Evolutionary conservation across 2,329 filamentous ascomycete species (phyloP).

Genomic region (Colletotrichum chlorophyti): DNA sequence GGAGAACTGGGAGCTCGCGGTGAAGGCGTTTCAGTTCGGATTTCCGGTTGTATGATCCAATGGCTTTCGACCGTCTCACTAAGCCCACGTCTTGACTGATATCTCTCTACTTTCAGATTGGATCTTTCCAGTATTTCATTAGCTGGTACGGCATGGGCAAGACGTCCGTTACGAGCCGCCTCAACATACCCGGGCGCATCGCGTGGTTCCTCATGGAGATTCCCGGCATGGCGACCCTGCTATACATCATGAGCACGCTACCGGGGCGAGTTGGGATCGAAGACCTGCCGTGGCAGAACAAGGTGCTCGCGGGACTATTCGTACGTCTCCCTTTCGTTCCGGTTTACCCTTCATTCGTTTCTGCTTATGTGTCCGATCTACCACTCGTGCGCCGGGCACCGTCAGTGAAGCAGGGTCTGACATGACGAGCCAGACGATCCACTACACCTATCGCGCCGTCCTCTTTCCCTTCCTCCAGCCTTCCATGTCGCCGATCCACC

Average conservation of each 20-base stretch:
- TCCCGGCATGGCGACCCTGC: conserved; percentile 75
- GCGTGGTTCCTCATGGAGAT: conserved; percentile 91
- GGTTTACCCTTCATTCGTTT: fast-evolving
- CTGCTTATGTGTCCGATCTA: neutral
- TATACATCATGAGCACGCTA: conserved; percentile 80
- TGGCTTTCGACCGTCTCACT: neutral
- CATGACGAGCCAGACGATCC: conserved; percentile 78
- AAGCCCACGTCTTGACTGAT: neutral
- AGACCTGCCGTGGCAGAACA: conserved; percentile 77
- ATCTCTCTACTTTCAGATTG: conserved; percentile 59
- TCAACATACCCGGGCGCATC: conserved; percentile 89
- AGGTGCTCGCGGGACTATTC: conserved; percentile 75
- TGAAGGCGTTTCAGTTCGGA: conserved; percentile 58
- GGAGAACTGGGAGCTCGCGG: conserved; percentile 62
- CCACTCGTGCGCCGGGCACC: neutral
- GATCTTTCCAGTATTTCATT: conserved; percentile 75
- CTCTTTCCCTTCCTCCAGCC: conserved; percentile 84
- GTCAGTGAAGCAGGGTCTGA: neutral
- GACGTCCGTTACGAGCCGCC: conserved; percentile 74
- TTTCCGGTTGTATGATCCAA: conserved; percentile 63
- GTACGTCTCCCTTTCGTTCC: conserved; percentile 40
- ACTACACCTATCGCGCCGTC: conserved; percentile 91
- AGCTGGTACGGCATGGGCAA: conserved; percentile 93
- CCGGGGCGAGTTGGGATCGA: conserved; percentile 63
- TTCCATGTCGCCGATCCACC: conserved; percentile 90